Evolutionary conservation across 2,329 filamentous ascomycete genomes (phyloP).

Genomic region (Madurella mycetomatis): DNA sequence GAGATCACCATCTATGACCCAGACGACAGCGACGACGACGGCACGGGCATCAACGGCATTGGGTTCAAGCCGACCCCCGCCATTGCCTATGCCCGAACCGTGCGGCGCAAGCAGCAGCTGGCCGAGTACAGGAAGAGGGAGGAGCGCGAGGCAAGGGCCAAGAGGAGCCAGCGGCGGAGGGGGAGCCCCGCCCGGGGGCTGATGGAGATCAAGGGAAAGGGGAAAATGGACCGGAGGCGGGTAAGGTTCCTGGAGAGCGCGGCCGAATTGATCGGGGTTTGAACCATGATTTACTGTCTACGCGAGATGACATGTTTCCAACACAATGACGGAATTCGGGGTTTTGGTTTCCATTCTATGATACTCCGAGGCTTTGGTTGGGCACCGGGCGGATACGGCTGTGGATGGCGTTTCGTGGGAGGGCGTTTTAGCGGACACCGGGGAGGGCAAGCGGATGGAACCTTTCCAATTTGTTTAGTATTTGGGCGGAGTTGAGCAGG

Average conservation of each 20-base stretch:
- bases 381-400: not conserved
- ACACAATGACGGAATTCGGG: not conserved
- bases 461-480: not conserved
- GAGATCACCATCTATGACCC: constrained; percentile 65
- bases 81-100: constrained; percentile 52
- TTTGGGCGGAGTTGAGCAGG: not conserved
- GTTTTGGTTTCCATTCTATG: constrained; percentile 1
- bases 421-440: not conserved
- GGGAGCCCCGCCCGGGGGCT: constrained; percentile 26
- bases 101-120: constrained; percentile 57
- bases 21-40: constrained; percentile 62
- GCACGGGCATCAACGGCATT: constrained; percentile 63
- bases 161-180: constrained; percentile 49
- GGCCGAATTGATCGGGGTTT: constrained; percentile 15
- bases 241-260: constrained; percentile 31
- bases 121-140: constrained; percentile 59
- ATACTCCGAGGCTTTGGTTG: not conserved
- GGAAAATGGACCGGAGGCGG: constrained; percentile 26
- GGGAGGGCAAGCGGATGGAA: not conserved
- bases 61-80: constrained; percentile 62
- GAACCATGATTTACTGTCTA: not conserved
- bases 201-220: constrained; percentile 34
- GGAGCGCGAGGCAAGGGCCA: constrained; percentile 55
- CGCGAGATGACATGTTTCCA: not conserved
- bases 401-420: not conserved